Evolutionary conservation across 805 yeast genomes (phyloP), one percentile per base, ranked within the genome.

Genomic region (Yarrowia phangngaensis): DNA sequence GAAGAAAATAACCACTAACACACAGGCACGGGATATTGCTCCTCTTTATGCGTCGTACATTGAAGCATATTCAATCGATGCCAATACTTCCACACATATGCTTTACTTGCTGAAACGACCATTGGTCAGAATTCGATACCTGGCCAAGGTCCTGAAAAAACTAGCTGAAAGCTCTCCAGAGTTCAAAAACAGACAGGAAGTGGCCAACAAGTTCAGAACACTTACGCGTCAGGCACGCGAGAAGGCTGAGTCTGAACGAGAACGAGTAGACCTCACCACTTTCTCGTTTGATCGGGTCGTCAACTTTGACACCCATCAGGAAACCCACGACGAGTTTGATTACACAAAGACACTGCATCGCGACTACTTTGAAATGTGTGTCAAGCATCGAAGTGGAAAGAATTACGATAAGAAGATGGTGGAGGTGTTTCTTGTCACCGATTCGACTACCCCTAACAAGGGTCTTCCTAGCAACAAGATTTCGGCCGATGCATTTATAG

Each of bases 131-230:
- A 41, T 50, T 20, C 35, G 51, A 3, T 50, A 35, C 26, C 34
- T 50, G 8, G 51, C 51, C 28, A 50, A 50, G 23, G 32, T 50
- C 22, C 19, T 50, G 19, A 47, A 50, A 34, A 35, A 50, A 22
- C 43, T 50, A 16, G 33, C 33, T 3, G 20, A 32, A 14, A 23
- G 14, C 32, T 29, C 33, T 13, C 50, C 50, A 6, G 34, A 36
- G n/a, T 26, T 27, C 14, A 20, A 22, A 13, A 17, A 19, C 20
- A 24, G 50, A 31, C 17, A 17, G 8, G 20, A 47, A n/a, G 22
- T 19, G 11, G 47, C 52, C 6, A 16, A 20, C 28, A 23, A 15
- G 33, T 33, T 24, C 51, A n/a, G 27, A n/a, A 27, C 20, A 20
- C 40, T 45, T 6, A 19, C 32, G 8, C 20, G 20, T 0, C 13